Base-by-base conservation (phyloP, 352 stramenopile genomes). In the Stramenopiles sp. region DNA sequence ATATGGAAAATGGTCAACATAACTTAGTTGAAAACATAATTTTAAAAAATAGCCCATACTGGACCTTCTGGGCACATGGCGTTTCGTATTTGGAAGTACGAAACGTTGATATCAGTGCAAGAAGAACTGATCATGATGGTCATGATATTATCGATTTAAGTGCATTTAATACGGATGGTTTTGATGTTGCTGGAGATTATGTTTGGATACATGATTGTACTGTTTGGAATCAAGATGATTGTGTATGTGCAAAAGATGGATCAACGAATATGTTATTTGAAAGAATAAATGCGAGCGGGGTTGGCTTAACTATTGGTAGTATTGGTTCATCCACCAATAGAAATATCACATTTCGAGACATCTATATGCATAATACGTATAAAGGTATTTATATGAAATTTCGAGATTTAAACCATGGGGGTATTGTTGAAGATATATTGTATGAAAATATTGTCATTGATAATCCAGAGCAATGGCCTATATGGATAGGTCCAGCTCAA, bases 361-460 rank as follows among this genome's bases (percentile, higher is more conserved):
- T 27, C 7, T 83, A 85, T 65, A 63, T 88, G 77, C 81, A 84
- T 32, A 80, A 85, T 65, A 80, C 83, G 0, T 79, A 83, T 63
- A 88, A 88, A 73, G 84, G 83, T 0, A 87, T 88, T 31, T 88
- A 88, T 74, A 81, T 87, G 30, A 88, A 88, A 79, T 83, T 83
- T 79, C 80, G 27, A 31, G 63, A 31, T 63, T n/a, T 27, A 65
- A 30, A 76, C 7, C 80, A 81, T 7, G 29, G 6, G 6, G 84
- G 80, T 0, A 31, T 78, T 6, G 78, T 88, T 1, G 77, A 81
- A 31, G 79, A 88, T 78, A 79, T 88, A 32, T 31, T 79, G 0
- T 87, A 82, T 63, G 79, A 88, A 63, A 88, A 88, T 63, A 85
- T 88, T 20, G 80, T 81, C 6, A 88, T 88, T 63, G 84, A 88